Base-by-base conservation (phyloP, 352 stramenopile genomes). In the Phytopythium delawarense region DNA sequence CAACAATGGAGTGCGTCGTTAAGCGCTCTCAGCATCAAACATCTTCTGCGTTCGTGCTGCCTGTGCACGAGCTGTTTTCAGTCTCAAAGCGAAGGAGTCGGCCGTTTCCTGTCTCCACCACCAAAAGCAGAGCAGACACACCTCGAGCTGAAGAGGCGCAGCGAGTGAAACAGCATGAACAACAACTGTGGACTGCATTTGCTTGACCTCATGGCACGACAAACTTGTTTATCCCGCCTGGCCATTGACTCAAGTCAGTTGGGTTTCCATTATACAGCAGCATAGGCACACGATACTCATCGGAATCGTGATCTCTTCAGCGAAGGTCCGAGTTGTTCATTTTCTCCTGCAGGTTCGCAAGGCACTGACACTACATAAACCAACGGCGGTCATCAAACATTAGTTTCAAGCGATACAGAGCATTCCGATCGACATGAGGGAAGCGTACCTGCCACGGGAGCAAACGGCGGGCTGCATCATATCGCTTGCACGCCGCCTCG, bases 391-490 rank as follows among this genome's bases (percentile, higher is more conserved):
- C 11, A 34, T 13, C 46, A 53, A 32, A n/a, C 48, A 37, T 39
- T 23, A 54, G 48, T 15, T 16, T 39, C 5, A 37, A 58, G 15
- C 30, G 25, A 61, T 4, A 32, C 4, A 35, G 23, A 58, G 44
- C 28, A 40, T 6, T 7, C 16, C 11, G 1, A 44, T 28, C n/a
- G 12, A 2, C 11, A n/a, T 3, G 16, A 37, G 6, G 12, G 6
- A n/a, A 46, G 46, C 61, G 58, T 63, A 91, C 83, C 76, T 92
- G 83, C 83, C 83, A 92, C 25, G 78, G 76, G 21, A 73, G 65
- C 30, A 92, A 63, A 40, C 71, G 69, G 34, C 81, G 71, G 2
- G 35, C 64, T 32, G 69, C 66, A 55, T 85, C 65, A 54, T 85
- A 89, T 4, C 69, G 70, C 62, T 86, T 78, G 16, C 75, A 78